Conservation (phyloP, 2,329 filamentous ascomycete genomes). For the Penicillium sp. region DNA sequence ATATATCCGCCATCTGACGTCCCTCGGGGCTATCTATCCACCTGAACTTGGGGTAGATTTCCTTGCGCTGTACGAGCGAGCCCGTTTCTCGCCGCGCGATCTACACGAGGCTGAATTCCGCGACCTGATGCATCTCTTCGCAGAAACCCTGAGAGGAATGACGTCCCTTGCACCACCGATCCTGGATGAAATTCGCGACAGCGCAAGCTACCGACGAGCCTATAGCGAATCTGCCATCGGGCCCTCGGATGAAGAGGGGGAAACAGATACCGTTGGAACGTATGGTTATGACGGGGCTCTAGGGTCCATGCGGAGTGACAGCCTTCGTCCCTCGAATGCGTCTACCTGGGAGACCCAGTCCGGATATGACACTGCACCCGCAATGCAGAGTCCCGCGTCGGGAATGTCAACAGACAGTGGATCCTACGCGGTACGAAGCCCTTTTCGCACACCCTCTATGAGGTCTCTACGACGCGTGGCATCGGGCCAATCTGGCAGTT, state of each 20-base stretch:
- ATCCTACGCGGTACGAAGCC: slow-evolving; percentile 10
- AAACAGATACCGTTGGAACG: slow-evolving; percentile 36
- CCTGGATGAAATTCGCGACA: slow-evolving; percentile 42
- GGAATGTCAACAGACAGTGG: slow-evolving; percentile 16
- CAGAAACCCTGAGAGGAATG: slow-evolving; percentile 76
- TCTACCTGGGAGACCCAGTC: slow-evolving; percentile 33
- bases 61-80: slow-evolving; percentile 73
- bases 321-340: slow-evolving; percentile 27
- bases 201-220: slow-evolving; percentile 20
- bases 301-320: slow-evolving; percentile 25
- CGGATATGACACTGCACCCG: slow-evolving; percentile 27
- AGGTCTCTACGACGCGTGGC: slow-evolving; percentile 34
- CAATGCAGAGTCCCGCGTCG: slow-evolving; percentile 21
- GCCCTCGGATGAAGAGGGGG: slow-evolving; percentile 41
- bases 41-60: slow-evolving; percentile 58
- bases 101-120: slow-evolving; percentile 71
- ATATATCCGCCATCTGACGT: slow-evolving; percentile 70
- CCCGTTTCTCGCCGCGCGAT: slow-evolving; percentile 72
- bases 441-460: slow-evolving; percentile 35
- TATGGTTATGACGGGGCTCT: slow-evolving; percentile 22
- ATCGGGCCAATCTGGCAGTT: slow-evolving; percentile 36
- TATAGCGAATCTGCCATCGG: slow-evolving; percentile 38
- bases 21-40: slow-evolving; percentile 62
- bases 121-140: slow-evolving; percentile 78
- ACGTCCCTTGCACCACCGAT: slow-evolving; percentile 57